These are phyloP conservation scores for Voacanga thouarsii DNA, from an alignment of 257 asterid species.

Conservation along the genomic window DNA sequence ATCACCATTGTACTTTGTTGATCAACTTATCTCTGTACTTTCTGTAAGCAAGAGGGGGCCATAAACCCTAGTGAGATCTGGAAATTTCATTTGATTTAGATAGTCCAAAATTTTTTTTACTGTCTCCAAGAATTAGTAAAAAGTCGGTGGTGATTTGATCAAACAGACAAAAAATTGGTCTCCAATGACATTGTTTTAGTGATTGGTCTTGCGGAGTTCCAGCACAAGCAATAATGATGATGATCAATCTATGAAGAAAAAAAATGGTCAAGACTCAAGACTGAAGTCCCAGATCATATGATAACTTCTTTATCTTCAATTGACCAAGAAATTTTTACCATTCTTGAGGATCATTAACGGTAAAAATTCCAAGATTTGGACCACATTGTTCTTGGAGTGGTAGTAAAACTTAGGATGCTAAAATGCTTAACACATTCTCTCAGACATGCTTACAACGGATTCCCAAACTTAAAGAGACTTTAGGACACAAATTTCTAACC, in stretches of 20 bases:
- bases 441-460: slow-evolving; percentile 23
- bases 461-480: slow-evolving; percentile 26
- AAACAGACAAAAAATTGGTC: slow-evolving; percentile 13
- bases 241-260: slow-evolving; percentile 3
- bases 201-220: slow-evolving; percentile 10
- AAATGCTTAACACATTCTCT: slow-evolving; percentile 7
- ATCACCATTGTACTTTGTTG: not conserved
- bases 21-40: not conserved
- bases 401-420: slow-evolving; percentile 33
- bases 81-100: slow-evolving; percentile 13
- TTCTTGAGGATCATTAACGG: slow-evolving; percentile 20
- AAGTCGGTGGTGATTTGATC: slow-evolving; percentile 11
- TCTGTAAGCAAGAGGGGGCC: not conserved
- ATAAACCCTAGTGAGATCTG: not conserved
- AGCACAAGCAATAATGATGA: slow-evolving; percentile 15
- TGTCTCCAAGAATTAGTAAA: slow-evolving; percentile 1
- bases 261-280: not conserved
- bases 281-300: not conserved
- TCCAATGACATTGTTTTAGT: slow-evolving; percentile 5
- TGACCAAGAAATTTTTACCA: slow-evolving; percentile 16
- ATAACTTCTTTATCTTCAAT: slow-evolving; percentile 8
- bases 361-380: slow-evolving; percentile 9
- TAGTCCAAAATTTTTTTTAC: slow-evolving; percentile 7
- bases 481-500: slow-evolving; percentile 35
- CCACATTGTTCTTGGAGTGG: slow-evolving; percentile 9